Evolutionary conservation across 331 rosid species (phyloP), one percentile per base, ranked within the genome.

Genomic region (Cydonia oblonga): DNA sequence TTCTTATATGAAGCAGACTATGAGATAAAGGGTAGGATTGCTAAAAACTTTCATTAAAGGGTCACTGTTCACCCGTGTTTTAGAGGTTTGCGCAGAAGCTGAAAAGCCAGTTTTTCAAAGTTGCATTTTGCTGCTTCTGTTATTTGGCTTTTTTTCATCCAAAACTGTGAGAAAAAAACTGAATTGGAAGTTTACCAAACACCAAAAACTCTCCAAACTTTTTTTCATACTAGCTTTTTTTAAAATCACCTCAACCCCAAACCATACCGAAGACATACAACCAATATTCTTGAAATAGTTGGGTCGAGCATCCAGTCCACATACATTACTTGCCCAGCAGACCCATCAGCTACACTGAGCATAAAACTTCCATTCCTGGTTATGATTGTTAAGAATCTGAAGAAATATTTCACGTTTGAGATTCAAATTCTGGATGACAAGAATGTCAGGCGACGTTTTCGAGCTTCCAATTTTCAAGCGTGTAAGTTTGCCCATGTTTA

Each of bases 381-480:
- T 73, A 76, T 93, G 82, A 89, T 93, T 78, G 96, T 93, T 82
- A 93, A 93, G 95, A 93, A 91, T 84, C 88, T 91, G 73, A 91
- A 87, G 85, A 93, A 93, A 78, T 90, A 78, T 83, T 93, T 91
- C 82, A 93, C 96, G 66, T 93, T 91, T 86, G 98, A 91, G 90
- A 86, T 93, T 78, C 98, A 93, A 86, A 82, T 93, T 75, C 82
- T 91, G 80, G 98, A 93, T 44, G 98, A 93, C 78, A 91, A 93
- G 90, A 93, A 91, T 83, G 98, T 92, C 78, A 79, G 90, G 69
- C 87, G 96, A 61, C 86, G 98, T 28, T 92, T 92, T 75, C 90
- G 90, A 69, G 92, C 96, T 80, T 92, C 98, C 65, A 92, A 90
- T 83, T 90, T 90, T 78, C 98, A 92, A 92, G 96, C 88, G 87